Base-by-base conservation (phyloP, 805 yeast species). In the Cyberlindnera amylophila region DNA sequence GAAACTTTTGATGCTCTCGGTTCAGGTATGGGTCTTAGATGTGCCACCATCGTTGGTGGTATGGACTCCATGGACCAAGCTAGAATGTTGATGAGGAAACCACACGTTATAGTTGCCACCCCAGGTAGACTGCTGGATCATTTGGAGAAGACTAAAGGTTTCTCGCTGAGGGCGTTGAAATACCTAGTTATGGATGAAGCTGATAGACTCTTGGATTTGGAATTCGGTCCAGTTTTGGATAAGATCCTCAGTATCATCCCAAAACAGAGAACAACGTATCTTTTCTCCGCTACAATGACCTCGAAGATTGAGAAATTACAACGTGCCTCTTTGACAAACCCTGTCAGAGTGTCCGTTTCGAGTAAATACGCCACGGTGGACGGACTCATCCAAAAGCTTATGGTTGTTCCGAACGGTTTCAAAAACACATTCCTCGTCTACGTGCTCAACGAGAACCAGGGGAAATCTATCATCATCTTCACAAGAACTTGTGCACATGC, bases 31-130 rank as follows among this genome's bases (percentile, higher is more conserved):
- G 99, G 98, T 2, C 75, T 91, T n/a, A 74, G 95, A 56, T 74
- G 91, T 17, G 81, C 81, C 3, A 89, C 95, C 44, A 77, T 91
- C 49, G 96, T 93, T 29, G 99, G 99, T 54, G 99, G 99, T 48
- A 90, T 93, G 91, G 96, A 88, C 61, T 85, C 86, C 86, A 88
- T 93, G 93, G 96, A 89, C 53, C 99, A 91, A 65, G 93, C 97
- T 0, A 75, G 95, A 47, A 96, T 93, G 50, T 72, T 91, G 55
- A 85, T 87, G 84, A 77, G 93, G 53, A 89, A 87, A 56, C 99
- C 99, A 4, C 99, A 91, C 59, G 77, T 91, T 35, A 76, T 91
- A 42, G 95, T 91, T 47, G 98, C 98, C 16, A 93, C 99, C 0
- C 98, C 99, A 0, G 96, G 96, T 39, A 73, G 96, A 63, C 69